Evolutionary conservation across 2,329 filamentous ascomycete species (phyloP).

Genomic region (Teratosphaeria destructans): DNA sequence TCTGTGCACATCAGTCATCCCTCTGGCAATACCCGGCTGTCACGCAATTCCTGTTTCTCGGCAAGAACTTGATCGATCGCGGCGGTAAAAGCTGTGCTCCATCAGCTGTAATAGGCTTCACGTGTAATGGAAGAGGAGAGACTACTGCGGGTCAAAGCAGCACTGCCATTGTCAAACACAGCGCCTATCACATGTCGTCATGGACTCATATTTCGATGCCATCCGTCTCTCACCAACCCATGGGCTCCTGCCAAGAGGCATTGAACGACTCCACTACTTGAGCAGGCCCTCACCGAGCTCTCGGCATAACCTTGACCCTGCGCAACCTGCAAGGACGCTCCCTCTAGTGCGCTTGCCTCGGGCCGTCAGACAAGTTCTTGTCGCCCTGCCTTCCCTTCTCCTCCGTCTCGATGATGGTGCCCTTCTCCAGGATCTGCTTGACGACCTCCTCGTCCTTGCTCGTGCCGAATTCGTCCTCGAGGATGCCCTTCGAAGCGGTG

Average conservation of each 20-base stretch:
- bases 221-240: background rate
- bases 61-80: background rate
- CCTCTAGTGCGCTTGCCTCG: constrained; percentile 1
- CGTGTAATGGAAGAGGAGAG: background rate
- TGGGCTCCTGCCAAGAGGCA: background rate
- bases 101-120: background rate
- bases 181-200: background rate
- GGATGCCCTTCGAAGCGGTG: constrained; percentile 58
- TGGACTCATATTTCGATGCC: background rate
- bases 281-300: background rate
- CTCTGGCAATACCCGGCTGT: no score
- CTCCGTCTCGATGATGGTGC: constrained; percentile 52
- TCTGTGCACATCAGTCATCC: no score
- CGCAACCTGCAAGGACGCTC: background rate
- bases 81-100: background rate
- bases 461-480: constrained; percentile 85
- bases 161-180: background rate
- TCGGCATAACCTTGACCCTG: background rate
- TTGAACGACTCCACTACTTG: background rate
- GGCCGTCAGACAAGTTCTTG: constrained; percentile 1
- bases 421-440: constrained; percentile 68
- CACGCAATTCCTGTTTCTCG: no score
- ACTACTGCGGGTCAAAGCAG: background rate
- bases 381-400: constrained; percentile 1
- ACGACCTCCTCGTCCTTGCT: constrained; percentile 69